Evolutionary conservation across 768 basidiomycete species (phyloP).

Genomic region (Auriscalpium orientale): DNA sequence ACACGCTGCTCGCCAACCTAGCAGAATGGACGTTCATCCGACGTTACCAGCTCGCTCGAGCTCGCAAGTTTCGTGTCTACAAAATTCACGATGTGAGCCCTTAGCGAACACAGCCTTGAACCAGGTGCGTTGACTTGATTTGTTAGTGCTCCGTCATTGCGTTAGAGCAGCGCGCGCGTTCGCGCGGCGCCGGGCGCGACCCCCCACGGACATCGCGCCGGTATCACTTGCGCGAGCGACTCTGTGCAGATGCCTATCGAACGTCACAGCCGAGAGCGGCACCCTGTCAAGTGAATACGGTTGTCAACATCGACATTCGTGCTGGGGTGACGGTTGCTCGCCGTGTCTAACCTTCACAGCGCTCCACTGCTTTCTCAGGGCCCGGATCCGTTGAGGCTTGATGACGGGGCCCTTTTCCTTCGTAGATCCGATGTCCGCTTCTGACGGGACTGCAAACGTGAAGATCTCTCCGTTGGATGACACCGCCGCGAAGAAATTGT

Average conservation of each 20-base stretch:
- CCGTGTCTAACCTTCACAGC: constrained; percentile 55
- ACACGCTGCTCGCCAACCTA: no score
- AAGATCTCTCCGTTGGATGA: constrained; percentile 88
- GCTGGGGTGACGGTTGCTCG: neutral
- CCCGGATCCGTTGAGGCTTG: constrained; percentile 89
- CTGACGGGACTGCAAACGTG: constrained; percentile 50
- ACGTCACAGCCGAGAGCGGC: constrained; percentile 81
- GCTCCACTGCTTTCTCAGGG: constrained; percentile 77
- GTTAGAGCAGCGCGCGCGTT: no score
- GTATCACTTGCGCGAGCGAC: no score
- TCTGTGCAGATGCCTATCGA: constrained; percentile 88
- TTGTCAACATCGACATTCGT: neutral
- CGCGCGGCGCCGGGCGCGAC: no score
- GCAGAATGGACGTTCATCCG: no score
- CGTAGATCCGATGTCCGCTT: constrained; percentile 12
- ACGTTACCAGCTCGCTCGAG: no score
- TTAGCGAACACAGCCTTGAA: no score
- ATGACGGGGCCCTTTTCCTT: constrained; percentile 33
- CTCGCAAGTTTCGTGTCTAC: no score
- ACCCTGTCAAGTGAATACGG: constrained; percentile 40
- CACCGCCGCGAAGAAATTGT: constrained; percentile 75
- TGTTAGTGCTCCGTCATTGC: no score
- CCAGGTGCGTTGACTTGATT: no score
- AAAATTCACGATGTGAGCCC: no score
- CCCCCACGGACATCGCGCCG: no score